Conservation (phyloP, 2,329 filamentous ascomycete species). For the Diaporthe vexans region DNA sequence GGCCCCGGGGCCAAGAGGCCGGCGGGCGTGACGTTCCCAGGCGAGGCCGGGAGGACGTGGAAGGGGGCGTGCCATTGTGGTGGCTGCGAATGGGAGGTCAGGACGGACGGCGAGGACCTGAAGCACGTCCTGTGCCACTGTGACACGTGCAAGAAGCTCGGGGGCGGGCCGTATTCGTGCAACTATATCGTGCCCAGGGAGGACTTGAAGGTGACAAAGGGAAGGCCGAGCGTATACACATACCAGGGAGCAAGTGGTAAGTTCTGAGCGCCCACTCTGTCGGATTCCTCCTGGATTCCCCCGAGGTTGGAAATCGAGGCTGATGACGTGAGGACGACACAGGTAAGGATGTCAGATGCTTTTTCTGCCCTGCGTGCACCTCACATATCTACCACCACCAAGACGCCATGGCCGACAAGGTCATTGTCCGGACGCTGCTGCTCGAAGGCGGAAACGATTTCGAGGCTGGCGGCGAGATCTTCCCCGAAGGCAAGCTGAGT, state of each 20-base stretch:
- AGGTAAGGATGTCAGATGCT: slow-evolving; percentile 15
- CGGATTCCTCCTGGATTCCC: background rate
- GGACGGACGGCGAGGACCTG: slow-evolving; percentile 15
- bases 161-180: slow-evolving; percentile 20
- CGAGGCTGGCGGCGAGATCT: slow-evolving; percentile 10
- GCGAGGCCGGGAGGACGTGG: slow-evolving; percentile 11
- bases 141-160: slow-evolving; percentile 16
- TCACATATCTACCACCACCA: slow-evolving; percentile 25
- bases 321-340: background rate
- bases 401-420: slow-evolving; percentile 21
- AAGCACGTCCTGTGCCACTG: slow-evolving; percentile 14
- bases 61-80: slow-evolving; percentile 25
- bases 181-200: slow-evolving; percentile 18
- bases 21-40: slow-evolving; percentile 13
- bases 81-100: slow-evolving; percentile 19
- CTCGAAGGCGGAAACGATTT: slow-evolving; percentile 16
- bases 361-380: slow-evolving; percentile 18
- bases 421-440: slow-evolving; percentile 4
- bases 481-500: slow-evolving; percentile 15
- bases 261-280: background rate
- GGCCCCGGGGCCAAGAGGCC: slow-evolving; percentile 3
- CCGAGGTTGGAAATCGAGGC: background rate
- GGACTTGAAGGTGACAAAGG: slow-evolving; percentile 14
- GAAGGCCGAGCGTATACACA: slow-evolving; percentile 7
- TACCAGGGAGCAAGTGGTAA: slow-evolving; percentile 14